A percentile compares a stretch with the other conserved stretches of the same genome.
phyloP scores from a whole-genome alignment of 2,329 filamentous ascomycete genomes.

The Apiospora hydei region DNA sequence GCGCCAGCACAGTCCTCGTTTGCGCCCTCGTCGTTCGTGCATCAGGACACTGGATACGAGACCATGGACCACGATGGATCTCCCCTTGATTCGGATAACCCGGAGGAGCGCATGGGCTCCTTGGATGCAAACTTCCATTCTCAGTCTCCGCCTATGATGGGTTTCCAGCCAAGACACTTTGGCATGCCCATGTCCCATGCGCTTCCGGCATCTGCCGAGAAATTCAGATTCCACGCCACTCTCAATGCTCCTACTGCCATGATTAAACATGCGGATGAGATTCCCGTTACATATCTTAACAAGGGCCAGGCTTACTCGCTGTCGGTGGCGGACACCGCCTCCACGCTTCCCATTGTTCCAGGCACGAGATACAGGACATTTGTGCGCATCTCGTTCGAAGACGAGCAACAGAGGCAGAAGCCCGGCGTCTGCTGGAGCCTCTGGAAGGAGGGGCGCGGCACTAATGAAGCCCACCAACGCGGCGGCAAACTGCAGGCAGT shows the following conservation, averaged over 20 bases:
- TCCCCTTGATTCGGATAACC: conserved; percentile 65
- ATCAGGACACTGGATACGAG: conserved; percentile 82
- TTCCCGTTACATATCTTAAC: conserved; percentile 97
- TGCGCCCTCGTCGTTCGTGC: conserved; percentile 80
- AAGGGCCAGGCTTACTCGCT: conserved; percentile 95
- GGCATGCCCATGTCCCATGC: conserved; percentile 54
- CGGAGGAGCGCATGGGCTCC: conserved; percentile 58
- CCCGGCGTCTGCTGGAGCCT: conserved; percentile 84
- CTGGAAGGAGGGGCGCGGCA: conserved; percentile 97
- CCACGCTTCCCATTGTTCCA: conserved; percentile 62
- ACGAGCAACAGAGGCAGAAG: conserved; percentile 88
- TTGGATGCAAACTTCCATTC: conserved; percentile 69
- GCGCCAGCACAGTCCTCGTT: conserved; percentile 65
- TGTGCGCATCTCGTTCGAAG: conserved; percentile 95
- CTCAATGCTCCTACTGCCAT: conserved; percentile 95
- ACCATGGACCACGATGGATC: conserved; percentile 79
- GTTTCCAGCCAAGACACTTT: conserved; percentile 61
- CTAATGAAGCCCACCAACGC: conserved; percentile 91
- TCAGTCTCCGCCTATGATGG: conserved; percentile 65
- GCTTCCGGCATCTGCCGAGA: conserved; percentile 65
- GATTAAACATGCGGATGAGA: conserved; percentile 88
- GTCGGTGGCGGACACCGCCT: conserved; percentile 79
- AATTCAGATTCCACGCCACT: conserved; percentile 89
- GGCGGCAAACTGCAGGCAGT: conserved; percentile 93
- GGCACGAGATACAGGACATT: conserved; percentile 85